A percentile compares a stretch with the other conserved stretches of the same genome.
Conservation (phyloP, 2,329 filamentous ascomycete genomes). For the Endoconidiophora laricicola region DNA sequence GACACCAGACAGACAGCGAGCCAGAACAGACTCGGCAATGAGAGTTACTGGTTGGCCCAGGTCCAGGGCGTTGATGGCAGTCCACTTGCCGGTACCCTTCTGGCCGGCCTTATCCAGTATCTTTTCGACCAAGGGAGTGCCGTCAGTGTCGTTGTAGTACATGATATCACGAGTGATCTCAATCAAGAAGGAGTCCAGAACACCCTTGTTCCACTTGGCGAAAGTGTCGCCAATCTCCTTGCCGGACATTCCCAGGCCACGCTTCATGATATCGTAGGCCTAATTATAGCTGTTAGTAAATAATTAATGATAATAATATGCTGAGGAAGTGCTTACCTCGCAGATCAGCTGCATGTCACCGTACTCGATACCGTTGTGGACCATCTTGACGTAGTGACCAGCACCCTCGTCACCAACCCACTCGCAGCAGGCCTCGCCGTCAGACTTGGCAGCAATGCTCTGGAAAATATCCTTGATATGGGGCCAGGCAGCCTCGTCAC, state of each 20-base stretch:
- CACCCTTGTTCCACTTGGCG: conserved; percentile 94
- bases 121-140: conserved; percentile 86
- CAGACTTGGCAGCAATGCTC: conserved; percentile 92
- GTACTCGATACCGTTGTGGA: conserved; percentile 99
- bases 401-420: conserved; percentile 99
- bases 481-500: conserved; percentile 95
- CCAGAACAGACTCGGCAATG: conserved; percentile 92
- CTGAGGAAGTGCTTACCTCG: conserved; percentile 49
- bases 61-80: conserved; percentile 95
- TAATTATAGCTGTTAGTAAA: conserved; percentile 22
- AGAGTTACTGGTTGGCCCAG: conserved; percentile 96
- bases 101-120: conserved; percentile 96
- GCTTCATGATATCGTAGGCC: conserved; percentile 99
- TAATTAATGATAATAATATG: neutral
- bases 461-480: conserved; percentile 99
- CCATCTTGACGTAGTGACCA: conserved; percentile 99
- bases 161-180: conserved; percentile 98
- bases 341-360: conserved; percentile 99
- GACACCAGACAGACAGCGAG: conserved; percentile 82
- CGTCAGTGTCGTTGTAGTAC: conserved; percentile 94
- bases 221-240: conserved; percentile 96
- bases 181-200: conserved; percentile 96
- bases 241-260: conserved; percentile 70
- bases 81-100: conserved; percentile 99
- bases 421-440: conserved; percentile 94